Evolutionary conservation across 345 rosid species (phyloP).

Genomic region (Gossypium sturtianum): DNA sequence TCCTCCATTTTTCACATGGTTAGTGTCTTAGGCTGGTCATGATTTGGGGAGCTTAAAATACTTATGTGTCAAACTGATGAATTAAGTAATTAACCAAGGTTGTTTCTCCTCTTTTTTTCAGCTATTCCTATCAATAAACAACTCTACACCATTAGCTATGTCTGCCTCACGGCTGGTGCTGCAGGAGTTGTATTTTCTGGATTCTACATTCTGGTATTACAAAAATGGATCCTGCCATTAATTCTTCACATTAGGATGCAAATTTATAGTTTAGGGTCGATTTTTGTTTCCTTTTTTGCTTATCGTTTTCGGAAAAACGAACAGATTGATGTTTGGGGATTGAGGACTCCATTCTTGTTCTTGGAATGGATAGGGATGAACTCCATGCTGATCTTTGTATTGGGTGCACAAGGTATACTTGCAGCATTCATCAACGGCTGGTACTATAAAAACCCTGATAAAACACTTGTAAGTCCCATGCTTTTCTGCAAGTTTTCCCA

Average conservation of each 20-base stretch:
- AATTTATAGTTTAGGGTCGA: not conserved
- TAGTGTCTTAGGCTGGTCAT: slow-evolving; percentile 6
- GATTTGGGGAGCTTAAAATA: not conserved
- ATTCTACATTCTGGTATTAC: slow-evolving; percentile 46
- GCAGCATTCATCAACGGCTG: slow-evolving; percentile 55
- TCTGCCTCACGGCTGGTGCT: slow-evolving; percentile 58
- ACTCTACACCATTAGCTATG: slow-evolving; percentile 61
- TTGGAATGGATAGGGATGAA: slow-evolving; percentile 69
- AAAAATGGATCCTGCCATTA: not conserved
- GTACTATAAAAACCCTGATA: slow-evolving; percentile 36
- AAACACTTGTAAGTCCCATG: slow-evolving; percentile 39
- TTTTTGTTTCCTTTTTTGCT: not conserved
- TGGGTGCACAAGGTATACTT: slow-evolving; percentile 54
- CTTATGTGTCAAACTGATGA: not conserved
- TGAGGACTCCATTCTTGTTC: slow-evolving; percentile 42
- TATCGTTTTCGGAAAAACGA: not conserved
- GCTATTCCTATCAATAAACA: slow-evolving; percentile 68
- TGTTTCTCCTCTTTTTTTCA: slow-evolving; percentile 14
- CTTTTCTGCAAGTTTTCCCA: too few species aligned
- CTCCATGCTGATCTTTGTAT: slow-evolving; percentile 58
- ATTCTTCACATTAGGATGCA: not conserved
- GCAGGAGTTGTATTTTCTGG: slow-evolving; percentile 59
- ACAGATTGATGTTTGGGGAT: slow-evolving; percentile 56
- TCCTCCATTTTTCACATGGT: slow-evolving; percentile 57
- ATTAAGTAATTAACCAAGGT: not conserved